Evolutionary conservation across 495 filamentous ascomycete genomes (phyloP).

Genomic region (Achaetomiella virescens): DNA sequence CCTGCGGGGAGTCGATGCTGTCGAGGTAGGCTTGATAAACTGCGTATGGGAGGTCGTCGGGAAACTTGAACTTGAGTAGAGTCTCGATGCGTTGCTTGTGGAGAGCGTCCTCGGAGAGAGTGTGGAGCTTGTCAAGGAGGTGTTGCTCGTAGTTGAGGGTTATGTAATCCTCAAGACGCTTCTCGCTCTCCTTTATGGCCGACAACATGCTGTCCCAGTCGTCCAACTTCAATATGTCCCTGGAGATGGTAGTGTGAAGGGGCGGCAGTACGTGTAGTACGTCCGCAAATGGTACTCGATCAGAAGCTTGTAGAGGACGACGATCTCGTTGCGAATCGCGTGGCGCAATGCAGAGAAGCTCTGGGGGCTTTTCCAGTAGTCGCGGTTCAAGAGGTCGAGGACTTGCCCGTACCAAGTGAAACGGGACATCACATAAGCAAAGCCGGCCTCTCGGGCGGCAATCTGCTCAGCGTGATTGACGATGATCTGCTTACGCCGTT

Average conservation of each 20-base stretch:
- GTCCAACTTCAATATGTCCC: slow-evolving; percentile 20
- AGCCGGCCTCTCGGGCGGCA: slow-evolving; percentile 14
- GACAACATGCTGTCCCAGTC: slow-evolving; percentile 19
- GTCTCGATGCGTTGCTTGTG: slow-evolving; percentile 17
- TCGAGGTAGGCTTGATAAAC: slow-evolving; percentile 23
- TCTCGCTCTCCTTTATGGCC: slow-evolving; percentile 15
- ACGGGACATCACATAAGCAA: slow-evolving; percentile 23
- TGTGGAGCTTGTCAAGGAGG: slow-evolving; percentile 19
- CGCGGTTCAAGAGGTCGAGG: slow-evolving; percentile 17
- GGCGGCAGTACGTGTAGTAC: slow-evolving; percentile 20
- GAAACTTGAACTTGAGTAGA: slow-evolving; percentile 21
- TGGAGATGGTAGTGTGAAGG: slow-evolving; percentile 8
- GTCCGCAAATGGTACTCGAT: slow-evolving; percentile 21
- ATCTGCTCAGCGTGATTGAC: slow-evolving; percentile 22
- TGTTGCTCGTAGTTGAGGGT: slow-evolving; percentile 19
- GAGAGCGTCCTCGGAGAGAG: slow-evolving; percentile 17
- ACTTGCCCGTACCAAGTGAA: slow-evolving; percentile 19
- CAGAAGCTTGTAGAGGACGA: slow-evolving; percentile 16
- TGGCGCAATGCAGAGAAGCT: slow-evolving; percentile 8
- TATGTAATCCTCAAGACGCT: slow-evolving; percentile 17
- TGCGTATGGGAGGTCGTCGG: slow-evolving; percentile 19
- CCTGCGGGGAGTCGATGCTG: slow-evolving; percentile 14
- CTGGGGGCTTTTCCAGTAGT: slow-evolving; percentile 20
- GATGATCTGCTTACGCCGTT: slow-evolving; percentile 8
- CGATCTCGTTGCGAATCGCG: slow-evolving; percentile 12